phyloP scores from a whole-genome alignment of 2,329 filamentous ascomycete species.

The Xylariaceae sp. region DNA sequence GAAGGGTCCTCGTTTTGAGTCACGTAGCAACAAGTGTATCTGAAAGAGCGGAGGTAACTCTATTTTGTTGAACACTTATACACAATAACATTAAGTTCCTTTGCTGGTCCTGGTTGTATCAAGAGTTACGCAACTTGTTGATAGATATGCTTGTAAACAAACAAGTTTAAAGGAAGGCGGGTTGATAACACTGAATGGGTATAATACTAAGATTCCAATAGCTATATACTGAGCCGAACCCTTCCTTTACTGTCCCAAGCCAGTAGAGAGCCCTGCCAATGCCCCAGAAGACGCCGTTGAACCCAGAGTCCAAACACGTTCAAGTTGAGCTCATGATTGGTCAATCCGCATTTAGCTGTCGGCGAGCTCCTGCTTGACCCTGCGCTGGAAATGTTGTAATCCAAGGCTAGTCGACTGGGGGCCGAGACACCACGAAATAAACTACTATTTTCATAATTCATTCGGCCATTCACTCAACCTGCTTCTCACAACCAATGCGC shows the following conservation, averaged over 20 bases:
- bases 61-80: too few species aligned
- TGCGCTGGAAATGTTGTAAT: background rate
- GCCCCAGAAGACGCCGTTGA: constrained; percentile 5
- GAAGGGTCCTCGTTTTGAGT: too few species aligned
- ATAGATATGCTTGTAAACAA: too few species aligned
- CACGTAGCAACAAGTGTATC: too few species aligned
- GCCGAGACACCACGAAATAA: constrained; percentile 14
- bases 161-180: too few species aligned
- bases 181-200: constrained; percentile 30
- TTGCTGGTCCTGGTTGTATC: too few species aligned
- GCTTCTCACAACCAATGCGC: constrained; percentile 83
- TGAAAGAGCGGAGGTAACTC: too few species aligned
- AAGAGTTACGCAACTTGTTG: too few species aligned
- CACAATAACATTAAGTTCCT: too few species aligned
- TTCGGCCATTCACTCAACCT: constrained; percentile 53
- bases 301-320: background rate
- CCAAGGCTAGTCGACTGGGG: constrained; percentile 5
- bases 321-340: background rate
- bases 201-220: constrained; percentile 38
- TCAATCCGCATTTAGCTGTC: constrained; percentile 1
- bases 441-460: background rate
- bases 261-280: constrained; percentile 7
- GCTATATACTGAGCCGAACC: constrained; percentile 39
- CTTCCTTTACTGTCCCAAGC: constrained; percentile 7
- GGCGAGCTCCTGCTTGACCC: background rate